phyloP scores from a whole-genome alignment of 2,329 filamentous ascomycete species.

The Fusarium bulbicola region DNA sequence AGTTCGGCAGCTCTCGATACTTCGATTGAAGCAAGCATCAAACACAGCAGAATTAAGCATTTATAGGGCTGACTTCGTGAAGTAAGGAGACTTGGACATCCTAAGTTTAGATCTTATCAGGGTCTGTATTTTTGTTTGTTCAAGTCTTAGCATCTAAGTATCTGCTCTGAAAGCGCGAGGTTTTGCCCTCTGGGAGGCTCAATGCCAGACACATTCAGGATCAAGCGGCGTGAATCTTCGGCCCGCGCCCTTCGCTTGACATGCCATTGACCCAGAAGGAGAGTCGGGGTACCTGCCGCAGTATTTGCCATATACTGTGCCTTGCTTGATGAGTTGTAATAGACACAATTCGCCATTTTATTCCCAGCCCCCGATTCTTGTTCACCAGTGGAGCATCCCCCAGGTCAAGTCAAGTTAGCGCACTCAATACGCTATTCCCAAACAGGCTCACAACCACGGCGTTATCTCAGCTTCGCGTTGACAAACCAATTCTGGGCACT shows the following conservation, averaged over 20 bases:
- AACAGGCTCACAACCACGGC: neutral
- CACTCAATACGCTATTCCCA: neutral
- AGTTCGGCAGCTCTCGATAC: neutral
- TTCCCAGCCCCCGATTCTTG: neutral
- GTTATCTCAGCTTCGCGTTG: slow-evolving; percentile 1
- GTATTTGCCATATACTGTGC: neutral
- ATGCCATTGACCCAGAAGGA: neutral
- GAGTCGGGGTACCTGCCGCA: neutral
- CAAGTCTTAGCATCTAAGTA: neutral
- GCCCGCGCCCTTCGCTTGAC: neutral
- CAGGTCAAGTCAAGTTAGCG: neutral
- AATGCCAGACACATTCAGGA: neutral
- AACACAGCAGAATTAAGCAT: neutral
- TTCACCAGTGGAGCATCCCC: neutral
- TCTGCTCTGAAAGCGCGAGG: rapidly evolving
- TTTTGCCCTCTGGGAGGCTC: too few relatives aligned
- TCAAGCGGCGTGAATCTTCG: neutral
- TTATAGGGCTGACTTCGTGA: neutral
- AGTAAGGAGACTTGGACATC: rapidly evolving
- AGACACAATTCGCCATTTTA: neutral
- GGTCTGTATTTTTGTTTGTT: neutral
- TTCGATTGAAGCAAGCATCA: neutral
- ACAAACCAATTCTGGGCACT: neutral
- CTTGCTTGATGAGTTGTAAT: neutral
- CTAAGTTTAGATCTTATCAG: rapidly evolving